Base-by-base conservation (phyloP, 345 rosid species). In the Salix exigua region DNA sequence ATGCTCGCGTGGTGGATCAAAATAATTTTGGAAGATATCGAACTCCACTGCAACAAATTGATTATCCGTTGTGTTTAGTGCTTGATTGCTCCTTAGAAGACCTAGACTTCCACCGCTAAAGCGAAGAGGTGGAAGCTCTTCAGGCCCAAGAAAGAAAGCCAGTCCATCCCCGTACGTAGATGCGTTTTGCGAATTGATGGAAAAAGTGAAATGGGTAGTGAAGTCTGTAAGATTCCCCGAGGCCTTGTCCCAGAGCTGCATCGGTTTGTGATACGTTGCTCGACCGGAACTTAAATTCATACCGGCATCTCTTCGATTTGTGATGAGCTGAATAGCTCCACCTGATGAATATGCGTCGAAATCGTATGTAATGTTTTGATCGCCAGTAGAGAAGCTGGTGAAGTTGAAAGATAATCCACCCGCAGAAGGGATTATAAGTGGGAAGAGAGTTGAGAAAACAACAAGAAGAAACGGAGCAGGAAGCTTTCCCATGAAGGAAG, bases 171-270 rank as follows among this genome's bases (percentile, higher is more conserved):
- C 71, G 35, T 23, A 26, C 1, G 1, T 1, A 2, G 4, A 0
- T 0, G 6, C 1, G 9, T 25, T 18, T 3, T 68, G 21, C 1
- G 78, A 66, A 17, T 69, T 13, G 38, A 77, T 72, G 33, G 53
- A 55, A 53, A 80, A 83, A 18, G 77, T 40, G 64, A 80, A 83
- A 62, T 74, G 75, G 48, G 86, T 58, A 2, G 82, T 68, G 82
- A 85, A 85, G 73, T 79, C 64, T 21, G 84, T 60, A 19, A 46
- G 71, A n/a, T 58, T 72, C 6, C 79, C 78, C 3, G 68, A 51
- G 31, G 55, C 7, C 10, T 19, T n/a, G 35, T 79, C 85, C 46
- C 72, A 73, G 37, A 83, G 80, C 10, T 50, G 78, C 13, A 79
- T 16, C 1, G 78, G 73, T 17, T 69, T 26, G 2, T 16, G 1